A percentile compares a stretch with the other conserved stretches of the same genome.
Evolutionary conservation across 169 alveolate species (phyloP).

Genomic region (Plasmodium fragile): DNA sequence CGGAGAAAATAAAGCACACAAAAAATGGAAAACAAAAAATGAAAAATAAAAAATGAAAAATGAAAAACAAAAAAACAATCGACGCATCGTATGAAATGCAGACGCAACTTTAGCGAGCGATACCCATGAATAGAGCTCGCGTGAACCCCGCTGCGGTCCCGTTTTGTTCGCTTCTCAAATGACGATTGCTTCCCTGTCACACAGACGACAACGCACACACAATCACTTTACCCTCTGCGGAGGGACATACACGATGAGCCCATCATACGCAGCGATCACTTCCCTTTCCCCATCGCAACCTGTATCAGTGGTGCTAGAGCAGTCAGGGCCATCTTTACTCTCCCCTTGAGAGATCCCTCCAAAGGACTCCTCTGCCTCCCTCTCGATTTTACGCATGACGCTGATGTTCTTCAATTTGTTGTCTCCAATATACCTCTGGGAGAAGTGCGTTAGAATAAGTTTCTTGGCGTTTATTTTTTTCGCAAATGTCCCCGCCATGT

Average conservation of each 20-base stretch:
- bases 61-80: neutral
- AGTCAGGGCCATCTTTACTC: neutral
- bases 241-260: constrained; percentile 38
- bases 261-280: constrained; percentile 72
- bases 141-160: neutral
- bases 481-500: constrained; percentile 84
- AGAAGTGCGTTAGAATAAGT: constrained; percentile 82
- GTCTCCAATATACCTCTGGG: constrained; percentile 84
- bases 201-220: neutral
- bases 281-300: neutral
- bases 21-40: neutral
- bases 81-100: neutral
- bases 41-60: neutral
- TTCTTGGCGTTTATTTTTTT: constrained; percentile 74
- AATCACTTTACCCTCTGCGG: constrained; percentile 20
- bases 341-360: neutral
- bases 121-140: neutral
- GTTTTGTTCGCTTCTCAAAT: neutral
- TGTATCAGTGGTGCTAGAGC: neutral
- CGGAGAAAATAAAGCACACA: neutral
- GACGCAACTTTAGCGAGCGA: neutral
- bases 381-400: constrained; percentile 77
- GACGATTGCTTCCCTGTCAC: too few relatives aligned
- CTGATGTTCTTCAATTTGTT: constrained; percentile 73
- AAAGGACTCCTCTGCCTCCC: constrained; percentile 67